phyloP scores from a whole-genome alignment of 768 basidiomycete genomes.

The Steccherinum ochraceum region DNA sequence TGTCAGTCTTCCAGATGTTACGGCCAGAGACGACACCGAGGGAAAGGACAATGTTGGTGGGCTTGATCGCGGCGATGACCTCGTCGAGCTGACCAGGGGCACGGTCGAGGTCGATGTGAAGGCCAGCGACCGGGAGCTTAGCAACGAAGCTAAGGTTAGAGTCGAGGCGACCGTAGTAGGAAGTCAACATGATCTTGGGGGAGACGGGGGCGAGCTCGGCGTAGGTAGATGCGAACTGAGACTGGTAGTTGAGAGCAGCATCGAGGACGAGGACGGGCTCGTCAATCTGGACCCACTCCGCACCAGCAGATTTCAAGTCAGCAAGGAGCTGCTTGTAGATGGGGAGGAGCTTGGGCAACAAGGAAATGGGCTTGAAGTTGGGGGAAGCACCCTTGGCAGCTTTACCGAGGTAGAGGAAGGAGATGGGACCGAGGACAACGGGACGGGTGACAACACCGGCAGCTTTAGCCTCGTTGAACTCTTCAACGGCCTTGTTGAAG shows the following conservation, averaged over 20 bases:
- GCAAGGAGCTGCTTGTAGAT: conserved; percentile 86
- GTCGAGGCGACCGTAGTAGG: conserved; percentile 96
- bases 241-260: conserved; percentile 66
- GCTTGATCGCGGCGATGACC: conserved; percentile 77
- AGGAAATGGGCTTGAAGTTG: conserved; percentile 85
- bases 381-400: conserved; percentile 74
- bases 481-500: conserved; percentile 91
- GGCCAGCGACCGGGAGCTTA: conserved; percentile 87
- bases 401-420: conserved; percentile 93
- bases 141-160: conserved; percentile 82
- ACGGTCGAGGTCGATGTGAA: conserved; percentile 96
- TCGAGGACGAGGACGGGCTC: conserved; percentile 97
- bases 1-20: conserved; percentile 99
- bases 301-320: conserved; percentile 90
- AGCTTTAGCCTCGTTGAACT: conserved; percentile 91
- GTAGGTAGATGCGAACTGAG: conserved; percentile 77
- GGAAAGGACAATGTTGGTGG: conserved; percentile 75
- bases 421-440: conserved; percentile 91
- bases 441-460: conserved; percentile 89
- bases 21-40: conserved; percentile 96
- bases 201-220: conserved; percentile 72
- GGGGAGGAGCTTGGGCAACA: conserved; percentile 85
- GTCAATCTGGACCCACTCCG: conserved; percentile 92
- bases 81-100: conserved; percentile 84
- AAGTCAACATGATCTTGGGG: conserved; percentile 90